Conservation (phyloP, 768 basidiomycete genomes). For the Phaffia tasmanica region DNA sequence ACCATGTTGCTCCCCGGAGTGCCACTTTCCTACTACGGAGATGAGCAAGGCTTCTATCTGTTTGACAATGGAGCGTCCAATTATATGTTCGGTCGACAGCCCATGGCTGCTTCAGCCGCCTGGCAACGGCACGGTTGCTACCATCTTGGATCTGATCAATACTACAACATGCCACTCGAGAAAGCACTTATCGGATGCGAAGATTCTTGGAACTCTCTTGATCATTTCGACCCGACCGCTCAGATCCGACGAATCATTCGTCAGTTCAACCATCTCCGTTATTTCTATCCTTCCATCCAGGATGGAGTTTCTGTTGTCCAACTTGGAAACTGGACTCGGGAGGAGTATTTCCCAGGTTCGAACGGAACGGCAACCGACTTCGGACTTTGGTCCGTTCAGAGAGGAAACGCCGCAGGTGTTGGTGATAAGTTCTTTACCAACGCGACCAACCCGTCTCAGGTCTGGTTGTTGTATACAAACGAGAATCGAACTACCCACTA, state of each 20-base stretch:
- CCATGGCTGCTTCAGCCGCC: constrained; percentile 69
- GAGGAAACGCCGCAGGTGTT: constrained; percentile 41
- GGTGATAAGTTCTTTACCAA: constrained; percentile 37
- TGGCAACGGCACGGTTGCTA: constrained; percentile 95
- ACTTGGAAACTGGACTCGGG: constrained; percentile 72
- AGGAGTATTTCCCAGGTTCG: constrained; percentile 71
- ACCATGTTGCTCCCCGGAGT: constrained; percentile 77
- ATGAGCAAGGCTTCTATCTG: constrained; percentile 76
- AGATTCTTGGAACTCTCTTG: constrained; percentile 84
- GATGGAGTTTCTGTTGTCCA: constrained; percentile 80
- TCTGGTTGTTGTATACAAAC: constrained; percentile 80
- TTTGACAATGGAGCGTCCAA: constrained; percentile 81
- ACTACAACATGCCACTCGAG: constrained; percentile 84
- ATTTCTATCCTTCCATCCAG: constrained; percentile 58
- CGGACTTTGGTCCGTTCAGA: constrained; percentile 73
- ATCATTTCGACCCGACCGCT: constrained; percentile 86
- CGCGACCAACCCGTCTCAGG: constrained; percentile 47
- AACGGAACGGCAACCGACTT: constrained; percentile 69
- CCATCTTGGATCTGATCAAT: constrained; percentile 74
- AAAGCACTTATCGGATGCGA: constrained; percentile 67
- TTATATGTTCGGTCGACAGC: constrained; percentile 88
- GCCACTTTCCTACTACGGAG: constrained; percentile 74
- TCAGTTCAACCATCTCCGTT: constrained; percentile 62
- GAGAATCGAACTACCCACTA: constrained; percentile 63
- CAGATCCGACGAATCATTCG: constrained; percentile 61